phyloP scores from a whole-genome alignment of 257 asterid species.

The Knoxia roxburghii region DNA sequence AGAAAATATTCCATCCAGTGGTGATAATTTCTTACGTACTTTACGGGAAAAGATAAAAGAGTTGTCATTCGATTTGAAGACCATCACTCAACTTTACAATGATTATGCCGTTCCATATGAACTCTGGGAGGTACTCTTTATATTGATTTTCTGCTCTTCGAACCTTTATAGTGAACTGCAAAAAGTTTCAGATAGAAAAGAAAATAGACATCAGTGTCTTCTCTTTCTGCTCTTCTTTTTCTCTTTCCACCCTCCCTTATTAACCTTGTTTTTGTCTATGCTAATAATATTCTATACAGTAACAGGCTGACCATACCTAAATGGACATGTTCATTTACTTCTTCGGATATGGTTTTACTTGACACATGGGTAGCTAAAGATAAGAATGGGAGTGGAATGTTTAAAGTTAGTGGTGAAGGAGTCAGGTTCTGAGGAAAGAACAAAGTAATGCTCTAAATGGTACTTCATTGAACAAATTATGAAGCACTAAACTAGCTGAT shows the following conservation, averaged over 20 bases:
- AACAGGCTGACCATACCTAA: not conserved
- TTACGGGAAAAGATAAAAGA: constrained; percentile 65
- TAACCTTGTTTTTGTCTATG: not conserved
- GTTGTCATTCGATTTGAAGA: constrained; percentile 75
- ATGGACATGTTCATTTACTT: not conserved
- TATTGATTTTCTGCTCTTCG: not conserved
- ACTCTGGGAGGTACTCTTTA: constrained; percentile 81
- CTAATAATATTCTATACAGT: not conserved
- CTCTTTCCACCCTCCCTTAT: not conserved
- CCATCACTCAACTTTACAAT: constrained; percentile 85
- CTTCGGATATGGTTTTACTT: not conserved
- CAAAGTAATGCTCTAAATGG: not conserved
- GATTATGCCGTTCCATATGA: constrained; percentile 94
- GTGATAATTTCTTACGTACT: constrained; percentile 28
- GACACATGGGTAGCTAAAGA: not conserved
- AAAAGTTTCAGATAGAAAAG: not conserved
- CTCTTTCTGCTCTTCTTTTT: not conserved
- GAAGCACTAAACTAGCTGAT: not conserved
- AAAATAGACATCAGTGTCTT: not conserved
- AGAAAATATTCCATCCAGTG: constrained; percentile 30
- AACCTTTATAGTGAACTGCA: not conserved
- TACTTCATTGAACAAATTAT: not conserved
- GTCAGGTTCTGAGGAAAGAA: not conserved
- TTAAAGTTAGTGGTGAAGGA: not conserved
- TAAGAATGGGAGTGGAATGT: not conserved